Evolutionary conservation across 495 filamentous ascomycete genomes (phyloP), one percentile per base, ranked within the genome.

Genomic region (Penicillium paxilli): DNA sequence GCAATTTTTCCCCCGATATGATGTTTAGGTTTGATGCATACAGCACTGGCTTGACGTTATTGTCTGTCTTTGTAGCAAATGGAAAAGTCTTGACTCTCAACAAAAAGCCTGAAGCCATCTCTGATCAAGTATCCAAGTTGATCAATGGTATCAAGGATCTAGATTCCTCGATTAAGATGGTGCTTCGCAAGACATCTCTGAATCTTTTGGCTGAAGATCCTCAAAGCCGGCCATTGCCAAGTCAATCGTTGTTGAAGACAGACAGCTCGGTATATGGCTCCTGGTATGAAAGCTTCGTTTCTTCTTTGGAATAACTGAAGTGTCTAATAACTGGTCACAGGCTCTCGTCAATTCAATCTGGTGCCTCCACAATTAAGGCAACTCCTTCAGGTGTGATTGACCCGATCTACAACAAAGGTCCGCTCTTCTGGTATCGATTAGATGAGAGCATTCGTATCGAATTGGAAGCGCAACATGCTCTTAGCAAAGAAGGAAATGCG

Each of bases 381-480:
- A 45, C 49, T 32, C 35, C 35, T 38, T n/a, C 35, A 19, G 57
- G 60, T 11, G 53, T 58, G 19, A 47, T 63, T 33, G 57, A 63
- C 22, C 60, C 60, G 6, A 47, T 60, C 24, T 63, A 63, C 32
- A 63, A 63, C 42, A 63, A 63, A 52, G 60, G 60, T 0, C 60
- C 60, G 0, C 46, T 59, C 10, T 63, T 63, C 24, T 63, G 60
- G 60, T 63, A 63, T 38, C 8, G 53, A 55, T 49, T 63, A 0
- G 53, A 60, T 38, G 24, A 47, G 5, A 48, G 52, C 11, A 58
- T 63, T n/a, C 57, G 58, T 19, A 37, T 19, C 1, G 57, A 63
- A 25, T 52, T 63, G 4, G 60, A 63, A 46, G 16, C 30, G 8
- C 60, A 63, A 53, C 51, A 56, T 40, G n/a, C 20, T 25, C 26